Conservation (phyloP, 169 alveolate genomes). For the Plasmodium gonderi region DNA sequence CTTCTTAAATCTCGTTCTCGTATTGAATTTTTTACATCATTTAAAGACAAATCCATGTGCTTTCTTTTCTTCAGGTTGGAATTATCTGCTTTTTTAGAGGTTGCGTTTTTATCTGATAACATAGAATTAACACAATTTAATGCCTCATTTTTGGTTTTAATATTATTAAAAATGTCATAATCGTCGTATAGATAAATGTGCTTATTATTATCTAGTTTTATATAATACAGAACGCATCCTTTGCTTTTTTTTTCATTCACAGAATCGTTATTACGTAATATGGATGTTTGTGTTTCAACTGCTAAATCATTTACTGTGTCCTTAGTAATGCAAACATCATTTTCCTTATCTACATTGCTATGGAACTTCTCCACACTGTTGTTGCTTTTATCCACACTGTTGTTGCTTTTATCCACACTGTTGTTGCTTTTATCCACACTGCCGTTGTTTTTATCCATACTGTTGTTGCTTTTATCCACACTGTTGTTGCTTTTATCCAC, state of each 20-base stretch:
- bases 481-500: too few relatives aligned
- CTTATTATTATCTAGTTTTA: constrained; percentile 31
- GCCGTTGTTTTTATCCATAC: too few relatives aligned
- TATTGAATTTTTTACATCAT: constrained; percentile 22
- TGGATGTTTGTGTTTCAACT: background rate
- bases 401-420: too few relatives aligned
- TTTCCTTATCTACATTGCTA: constrained; percentile 2
- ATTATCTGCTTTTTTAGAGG: constrained; percentile 27
- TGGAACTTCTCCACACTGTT: background rate
- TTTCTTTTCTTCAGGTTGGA: constrained; percentile 26
- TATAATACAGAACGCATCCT: constrained; percentile 26
- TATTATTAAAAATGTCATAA: constrained; percentile 45
- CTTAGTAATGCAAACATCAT: background rate
- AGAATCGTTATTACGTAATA: background rate
- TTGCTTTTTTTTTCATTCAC: constrained; percentile 6
- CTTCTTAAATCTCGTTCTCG: constrained; percentile 63
- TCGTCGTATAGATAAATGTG: constrained; percentile 47
- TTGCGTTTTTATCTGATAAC: constrained; percentile 13
- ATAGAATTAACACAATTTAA: constrained; percentile 47
- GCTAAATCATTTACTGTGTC: background rate
- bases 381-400: too few relatives aligned
- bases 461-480: too few relatives aligned
- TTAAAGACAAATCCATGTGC: background rate
- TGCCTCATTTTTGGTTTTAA: constrained; percentile 52
- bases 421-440: background rate